Base-by-base conservation (phyloP, 805 yeast genomes). In the Saccharomycopsis capsularis region DNA sequence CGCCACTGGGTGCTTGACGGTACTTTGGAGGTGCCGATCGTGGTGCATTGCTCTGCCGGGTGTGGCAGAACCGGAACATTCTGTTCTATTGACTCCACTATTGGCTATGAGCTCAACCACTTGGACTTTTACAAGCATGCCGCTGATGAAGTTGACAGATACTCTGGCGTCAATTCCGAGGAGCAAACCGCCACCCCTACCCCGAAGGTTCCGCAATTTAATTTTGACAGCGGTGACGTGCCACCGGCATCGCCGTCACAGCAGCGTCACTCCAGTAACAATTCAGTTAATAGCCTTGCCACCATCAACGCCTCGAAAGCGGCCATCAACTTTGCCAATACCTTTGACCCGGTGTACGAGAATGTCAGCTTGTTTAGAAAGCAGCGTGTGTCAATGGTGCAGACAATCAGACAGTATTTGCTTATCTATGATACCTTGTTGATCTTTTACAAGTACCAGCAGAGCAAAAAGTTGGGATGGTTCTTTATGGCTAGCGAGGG, bases 41-140 rank as follows among this genome's bases (percentile, higher is more conserved):
- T 88, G 41, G 85, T 85, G 23, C 98, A 91, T 65, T 91, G 99
- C 61, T 87, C 96, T 4, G 98, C 98, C 1, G 99, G 99, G 0
- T 89, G 95, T 60, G 99, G 99, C 18, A 71, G 99, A 50, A 88
- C 98, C 0, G 99, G 99, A 2, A 85, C 96, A 1, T 83, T 82
- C 60, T 79, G 89, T 53, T 78, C 88, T 1, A 66, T 84, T 21
- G 95, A 86, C 59, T 71, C 82, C 0, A 69, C 73, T 21, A 64
- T 78, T 32, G 75, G 81, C 5, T 49, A 40, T 38, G 52, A 49
- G 21, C 7, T 44, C 3, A 35, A 38, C 24, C 40, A 44, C 32
- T 42, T 4, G 4, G 24, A 30, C 5, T 11, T 9, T 9, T 36
- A 16, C 22, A 18, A 32, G 22, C 19, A 19, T 24, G 32, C n/a